Evolutionary conservation across 2,329 filamentous ascomycete species (phyloP).

Genomic region (Passalora sequoiae): DNA sequence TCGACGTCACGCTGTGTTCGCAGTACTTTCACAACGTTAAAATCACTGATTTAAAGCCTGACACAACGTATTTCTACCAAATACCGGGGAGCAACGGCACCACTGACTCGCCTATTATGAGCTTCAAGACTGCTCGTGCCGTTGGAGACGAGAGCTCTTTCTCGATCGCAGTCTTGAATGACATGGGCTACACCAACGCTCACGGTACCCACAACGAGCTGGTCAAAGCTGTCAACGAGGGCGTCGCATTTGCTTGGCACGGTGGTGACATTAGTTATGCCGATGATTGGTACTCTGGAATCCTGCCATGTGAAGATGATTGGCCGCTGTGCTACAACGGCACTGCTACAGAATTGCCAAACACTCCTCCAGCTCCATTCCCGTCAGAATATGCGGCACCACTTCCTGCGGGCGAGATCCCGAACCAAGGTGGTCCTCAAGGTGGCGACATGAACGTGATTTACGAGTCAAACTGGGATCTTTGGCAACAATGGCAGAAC

Average conservation of each 20-base stretch:
- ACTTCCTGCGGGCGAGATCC: conserved; percentile 42
- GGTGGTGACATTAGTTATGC: conserved; percentile 50
- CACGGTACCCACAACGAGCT: conserved; percentile 46
- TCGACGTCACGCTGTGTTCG: conserved; percentile 47
- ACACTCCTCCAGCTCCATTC: conserved; percentile 33
- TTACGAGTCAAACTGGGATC: conserved; percentile 50
- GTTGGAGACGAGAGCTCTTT: conserved; percentile 43
- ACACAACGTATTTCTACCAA: conserved; percentile 49
- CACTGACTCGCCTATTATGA: conserved; percentile 43
- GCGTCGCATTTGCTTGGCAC: conserved; percentile 50
- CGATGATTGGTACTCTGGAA: conserved; percentile 50
- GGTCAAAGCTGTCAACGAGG: conserved; percentile 39
- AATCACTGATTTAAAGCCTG: conserved; percentile 39
- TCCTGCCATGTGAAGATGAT: conserved; percentile 43
- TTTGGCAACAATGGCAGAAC: conserved; percentile 50
- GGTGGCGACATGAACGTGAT: conserved; percentile 48
- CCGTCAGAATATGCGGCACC: conserved; percentile 42
- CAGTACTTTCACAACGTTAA: conserved; percentile 51
- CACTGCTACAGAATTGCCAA: conserved; percentile 39
- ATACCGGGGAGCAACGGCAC: conserved; percentile 48
- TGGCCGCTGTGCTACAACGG: conserved; percentile 53
- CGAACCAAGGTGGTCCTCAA: conserved; percentile 44
- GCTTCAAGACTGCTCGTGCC: conserved; percentile 44
- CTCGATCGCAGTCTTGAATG: conserved; percentile 46
- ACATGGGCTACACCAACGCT: conserved; percentile 53